These are phyloP conservation scores for Boletus fagicola DNA, from an alignment of 768 basidiomycete species.

Conservation along the genomic window DNA sequence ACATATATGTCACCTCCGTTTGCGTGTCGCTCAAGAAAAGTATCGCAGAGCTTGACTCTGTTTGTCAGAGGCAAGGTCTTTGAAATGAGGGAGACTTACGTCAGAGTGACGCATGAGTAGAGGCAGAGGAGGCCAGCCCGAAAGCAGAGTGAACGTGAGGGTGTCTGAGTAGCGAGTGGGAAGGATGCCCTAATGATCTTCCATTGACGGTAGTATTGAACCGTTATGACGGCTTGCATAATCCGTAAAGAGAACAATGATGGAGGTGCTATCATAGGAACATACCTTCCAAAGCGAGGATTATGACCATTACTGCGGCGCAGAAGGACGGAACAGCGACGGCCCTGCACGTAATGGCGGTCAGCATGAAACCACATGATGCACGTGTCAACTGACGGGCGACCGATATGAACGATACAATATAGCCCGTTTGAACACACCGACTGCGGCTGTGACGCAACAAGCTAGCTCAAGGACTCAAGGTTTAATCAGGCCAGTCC, in stretches of 20 bases:
- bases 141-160: constrained; percentile 38
- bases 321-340: constrained; percentile 47
- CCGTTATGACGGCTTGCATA: constrained; percentile 39
- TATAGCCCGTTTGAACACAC: constrained; percentile 46
- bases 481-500: constrained; percentile 15
- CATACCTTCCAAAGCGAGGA: constrained; percentile 48
- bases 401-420: constrained; percentile 39
- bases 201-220: constrained; percentile 44
- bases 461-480: constrained; percentile 15
- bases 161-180: constrained; percentile 39
- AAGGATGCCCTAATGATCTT: constrained; percentile 38
- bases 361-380: constrained; percentile 13
- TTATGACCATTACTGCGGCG: constrained; percentile 36
- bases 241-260: background rate
- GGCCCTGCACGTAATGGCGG: constrained; percentile 22
- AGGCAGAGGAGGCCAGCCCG: constrained; percentile 45
- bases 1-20: constrained; percentile 42
- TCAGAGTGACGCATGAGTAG: constrained; percentile 43
- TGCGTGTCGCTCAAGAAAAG: constrained; percentile 34
- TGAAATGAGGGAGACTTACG: constrained; percentile 32
- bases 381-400: constrained; percentile 36
- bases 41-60: constrained; percentile 35
- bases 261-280: background rate
- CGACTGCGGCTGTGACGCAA: constrained; percentile 13
- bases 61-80: background rate